Base-by-base conservation (phyloP, 2,329 filamentous ascomycete genomes). In the Diaporthe longicolla region DNA sequence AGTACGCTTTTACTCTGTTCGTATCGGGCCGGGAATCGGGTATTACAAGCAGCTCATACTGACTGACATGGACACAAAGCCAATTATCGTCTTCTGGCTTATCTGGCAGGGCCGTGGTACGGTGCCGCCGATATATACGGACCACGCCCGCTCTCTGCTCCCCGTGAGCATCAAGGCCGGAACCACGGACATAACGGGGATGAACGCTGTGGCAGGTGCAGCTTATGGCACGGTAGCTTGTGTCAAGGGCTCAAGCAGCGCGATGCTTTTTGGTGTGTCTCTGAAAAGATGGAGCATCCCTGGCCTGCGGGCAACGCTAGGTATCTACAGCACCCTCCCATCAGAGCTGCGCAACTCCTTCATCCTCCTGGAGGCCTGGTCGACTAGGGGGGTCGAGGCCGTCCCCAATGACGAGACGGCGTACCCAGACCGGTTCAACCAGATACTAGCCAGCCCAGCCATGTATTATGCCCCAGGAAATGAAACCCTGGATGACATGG, bases 361-460 rank as follows among this genome's bases (percentile, higher is more conserved):
- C 40, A 29, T 73, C 26, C 43, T 73, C 6, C 52, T 69, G 21
- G 71, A 73, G 63, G 71, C 58, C 15, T 73, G 55, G 13, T 35
- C 71, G 45, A 50, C 65, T 1, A 43, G 43, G 35, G 63, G 8
- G 4, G 71, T 73, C 21, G 48, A n/a, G 50, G 63, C 48, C 13
- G 63, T 73, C 11, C 43, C 71, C 2, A n/a, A 15, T 7, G 63
- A 50, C 37, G 52, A 57, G 19, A 70, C 71, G 5, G 71, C 71
- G n/a, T 73, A 70, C 45, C 63, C 63, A 13, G 63, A 70, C 52
- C 61, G 71, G 1, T 70, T 70, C 65, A 70, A 73, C 54, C 61
- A 26, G n/a, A 32, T 73, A 21, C 45, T 73, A 15, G 43, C 54
- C 7, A 48, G 52, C 29, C 65, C 59, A 3, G 1, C 15, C 3